A percentile compares a stretch with the other conserved stretches of the same genome.
Conservation (phyloP, 495 filamentous ascomycete genomes). For the Tuber melanosporum region DNA sequence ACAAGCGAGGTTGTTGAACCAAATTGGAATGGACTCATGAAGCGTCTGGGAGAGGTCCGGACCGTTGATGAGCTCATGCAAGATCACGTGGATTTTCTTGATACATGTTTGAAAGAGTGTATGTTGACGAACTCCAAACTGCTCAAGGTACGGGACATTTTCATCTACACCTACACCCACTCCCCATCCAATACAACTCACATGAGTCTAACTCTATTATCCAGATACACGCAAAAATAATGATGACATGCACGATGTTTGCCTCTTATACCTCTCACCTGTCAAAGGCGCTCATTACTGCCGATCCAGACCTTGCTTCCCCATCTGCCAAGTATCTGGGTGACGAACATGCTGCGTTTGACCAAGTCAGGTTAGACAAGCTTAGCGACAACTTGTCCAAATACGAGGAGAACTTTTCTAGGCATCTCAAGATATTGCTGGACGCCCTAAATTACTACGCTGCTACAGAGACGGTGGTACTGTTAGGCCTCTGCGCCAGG, state of each 20-base stretch:
- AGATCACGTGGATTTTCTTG: conserved; percentile 95
- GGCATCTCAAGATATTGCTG: conserved; percentile 83
- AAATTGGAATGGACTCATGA: conserved; percentile 92
- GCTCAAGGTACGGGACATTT: conserved; percentile 59
- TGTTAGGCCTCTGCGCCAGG: conserved; percentile 75
- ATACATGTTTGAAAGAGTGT: conserved; percentile 96
- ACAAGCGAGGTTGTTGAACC: conserved; percentile 95
- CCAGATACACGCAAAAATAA: conserved; percentile 91
- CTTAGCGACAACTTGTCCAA: conserved; percentile 75
- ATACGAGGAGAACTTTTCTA: conserved; percentile 86
- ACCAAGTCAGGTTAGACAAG: conserved; percentile 63
- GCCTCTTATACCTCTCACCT: conserved; percentile 77
- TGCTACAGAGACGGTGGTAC: conserved; percentile 90
- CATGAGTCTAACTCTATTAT: conserved; percentile 28
- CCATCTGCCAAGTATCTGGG: conserved; percentile 43
- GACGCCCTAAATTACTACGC: conserved; percentile 95
- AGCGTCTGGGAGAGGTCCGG: conserved; percentile 63
- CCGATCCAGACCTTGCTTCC: conserved; percentile 62
- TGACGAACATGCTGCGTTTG: conserved; percentile 44
- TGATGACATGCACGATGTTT: conserved; percentile 87
- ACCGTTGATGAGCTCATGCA: conserved; percentile 98
- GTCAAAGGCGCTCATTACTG: conserved; percentile 66
- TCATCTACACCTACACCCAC: neutral
- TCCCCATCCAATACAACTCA: conserved; percentile 10
- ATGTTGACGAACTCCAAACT: conserved; percentile 96